Evolutionary conservation across 306 rosid species (phyloP), one percentile per base, ranked within the genome.

Genomic region (Castanopsis chinensis): DNA sequence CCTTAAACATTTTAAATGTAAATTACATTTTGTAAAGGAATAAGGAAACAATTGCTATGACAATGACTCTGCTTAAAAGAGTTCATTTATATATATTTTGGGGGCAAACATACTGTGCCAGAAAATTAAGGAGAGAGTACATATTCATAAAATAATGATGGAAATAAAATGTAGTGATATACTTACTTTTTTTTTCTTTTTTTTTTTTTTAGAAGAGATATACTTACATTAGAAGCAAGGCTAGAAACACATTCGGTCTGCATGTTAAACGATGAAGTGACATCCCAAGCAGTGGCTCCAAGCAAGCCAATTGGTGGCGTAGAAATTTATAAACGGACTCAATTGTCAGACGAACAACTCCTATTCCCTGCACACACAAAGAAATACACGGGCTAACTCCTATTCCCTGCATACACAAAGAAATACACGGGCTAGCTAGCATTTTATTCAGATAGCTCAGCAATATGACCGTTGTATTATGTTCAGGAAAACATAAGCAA

Each of bases 321-420:
- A 92, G 88, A 83, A 94, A 92, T 71, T 70, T 69, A 59, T 91
- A 91, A 76, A 92, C 97, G 3, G 97, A 90, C 77, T 91, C 99
- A 25, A 97, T 94, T 75, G 94, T 91, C 78, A 94, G 83, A 78
- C 97, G 89, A 69, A 92, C 73, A 0, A 90, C 89, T 60, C 97
- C 97, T 33, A 75, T 75, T 78, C 76, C 94, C 97, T 94, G 89
- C 80, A 77, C 53, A 53, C 17, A 85, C 84, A 64, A 76, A 12
- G 49, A 30, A 51, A 45, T 65, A 49, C 59, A 56, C 35, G 37
- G 37, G n/a, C n/a, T n/a, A 0, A 90, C 89, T 60, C 97, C 97
- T 33, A 75, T 75, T 78, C 76, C 94, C 97, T 94, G 89, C 80
- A 77, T 49, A 53, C 17, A 85, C 84, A 64, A 76, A 12, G 49